Percentiles rank a stretch among this genome's conserved stretches.
Evolutionary conservation across 148 eudicot genomes (phyloP).

Genomic region (Camellia sinensis): DNA sequence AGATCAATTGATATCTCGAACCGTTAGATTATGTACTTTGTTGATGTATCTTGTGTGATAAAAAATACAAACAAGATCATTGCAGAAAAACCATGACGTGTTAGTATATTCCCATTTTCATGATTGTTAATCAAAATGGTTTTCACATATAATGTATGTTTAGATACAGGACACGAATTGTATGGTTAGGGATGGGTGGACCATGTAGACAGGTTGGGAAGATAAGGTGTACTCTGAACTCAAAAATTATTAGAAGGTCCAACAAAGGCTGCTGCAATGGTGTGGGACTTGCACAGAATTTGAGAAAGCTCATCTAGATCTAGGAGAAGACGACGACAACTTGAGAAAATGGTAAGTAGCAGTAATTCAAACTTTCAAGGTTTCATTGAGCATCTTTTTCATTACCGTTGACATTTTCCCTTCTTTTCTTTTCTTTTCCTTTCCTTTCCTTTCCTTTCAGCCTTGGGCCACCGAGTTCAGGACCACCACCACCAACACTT

Average conservation of each 20-base stretch:
- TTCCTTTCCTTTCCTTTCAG: slow-evolving; percentile 20
- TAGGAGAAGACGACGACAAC: slow-evolving; percentile 7
- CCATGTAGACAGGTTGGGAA: slow-evolving; percentile 11
- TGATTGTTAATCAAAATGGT: not conserved
- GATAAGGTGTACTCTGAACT: slow-evolving; percentile 1
- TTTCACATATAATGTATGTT: not conserved
- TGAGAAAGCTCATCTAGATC: slow-evolving; percentile 23
- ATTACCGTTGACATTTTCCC: slow-evolving; percentile 41
- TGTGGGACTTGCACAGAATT: slow-evolving; percentile 31
- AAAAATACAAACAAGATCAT: no score
- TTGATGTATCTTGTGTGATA: no score
- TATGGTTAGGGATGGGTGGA: not conserved
- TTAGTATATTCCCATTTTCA: not conserved
- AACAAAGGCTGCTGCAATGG: slow-evolving; percentile 1
- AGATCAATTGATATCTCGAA: not conserved
- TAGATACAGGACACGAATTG: not conserved
- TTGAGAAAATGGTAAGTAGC: not conserved
- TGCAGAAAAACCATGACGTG: no score
- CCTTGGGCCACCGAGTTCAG: slow-evolving; percentile 24
- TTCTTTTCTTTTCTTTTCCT: slow-evolving; percentile 12
- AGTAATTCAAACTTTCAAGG: slow-evolving; percentile 18
- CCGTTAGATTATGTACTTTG: no score
- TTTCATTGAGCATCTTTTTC: slow-evolving; percentile 23
- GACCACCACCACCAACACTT: slow-evolving; percentile 54
- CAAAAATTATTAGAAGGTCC: not conserved